Percentiles rank a stretch among this genome's conserved stretches.
These are phyloP conservation scores for Penicillium subrubescens DNA, from an alignment of 495 filamentous ascomycete species.

Conservation along the genomic window DNA sequence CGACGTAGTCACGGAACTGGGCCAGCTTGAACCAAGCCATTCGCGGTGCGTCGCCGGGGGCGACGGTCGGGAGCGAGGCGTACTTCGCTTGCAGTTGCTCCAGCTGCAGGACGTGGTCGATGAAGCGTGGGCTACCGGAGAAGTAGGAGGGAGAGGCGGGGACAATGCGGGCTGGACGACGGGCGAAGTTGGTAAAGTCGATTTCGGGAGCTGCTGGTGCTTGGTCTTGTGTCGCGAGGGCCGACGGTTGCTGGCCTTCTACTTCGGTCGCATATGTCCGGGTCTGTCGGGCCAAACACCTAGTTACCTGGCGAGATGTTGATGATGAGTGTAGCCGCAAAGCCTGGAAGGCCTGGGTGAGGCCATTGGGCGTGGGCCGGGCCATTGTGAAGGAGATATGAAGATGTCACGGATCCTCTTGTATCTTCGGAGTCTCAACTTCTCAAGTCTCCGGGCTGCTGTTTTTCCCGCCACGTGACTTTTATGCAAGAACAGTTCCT, in stretches of 20 bases:
- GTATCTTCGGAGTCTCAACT: constrained; percentile 1
- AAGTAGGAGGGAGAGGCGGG: constrained; percentile 93
- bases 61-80: constrained; percentile 67
- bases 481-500: constrained; percentile 29
- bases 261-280: constrained; percentile 38
- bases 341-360: constrained; percentile 43
- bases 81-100: constrained; percentile 70
- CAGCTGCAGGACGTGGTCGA: constrained; percentile 77
- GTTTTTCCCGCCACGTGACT: constrained; percentile 36
- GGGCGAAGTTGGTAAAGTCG: constrained; percentile 37
- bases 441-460: constrained; percentile 9
- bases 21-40: constrained; percentile 82
- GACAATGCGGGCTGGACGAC: constrained; percentile 64
- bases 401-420: constrained; percentile 6
- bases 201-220: constrained; percentile 48
- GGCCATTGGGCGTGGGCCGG: constrained; percentile 39
- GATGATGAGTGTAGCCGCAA: constrained; percentile 31
- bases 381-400: constrained; percentile 32
- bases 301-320: constrained; percentile 10
- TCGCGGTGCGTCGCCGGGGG: constrained; percentile 64
- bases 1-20: constrained; percentile 72
- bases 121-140: constrained; percentile 80
- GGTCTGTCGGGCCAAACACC: constrained; percentile 15
- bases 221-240: constrained; percentile 8
- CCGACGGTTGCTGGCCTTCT: constrained; percentile 7